Percentiles rank a stretch among this genome's conserved stretches.
Conservation (phyloP, 352 stramenopile species). For the Phytopythium chamaehyphon region DNA sequence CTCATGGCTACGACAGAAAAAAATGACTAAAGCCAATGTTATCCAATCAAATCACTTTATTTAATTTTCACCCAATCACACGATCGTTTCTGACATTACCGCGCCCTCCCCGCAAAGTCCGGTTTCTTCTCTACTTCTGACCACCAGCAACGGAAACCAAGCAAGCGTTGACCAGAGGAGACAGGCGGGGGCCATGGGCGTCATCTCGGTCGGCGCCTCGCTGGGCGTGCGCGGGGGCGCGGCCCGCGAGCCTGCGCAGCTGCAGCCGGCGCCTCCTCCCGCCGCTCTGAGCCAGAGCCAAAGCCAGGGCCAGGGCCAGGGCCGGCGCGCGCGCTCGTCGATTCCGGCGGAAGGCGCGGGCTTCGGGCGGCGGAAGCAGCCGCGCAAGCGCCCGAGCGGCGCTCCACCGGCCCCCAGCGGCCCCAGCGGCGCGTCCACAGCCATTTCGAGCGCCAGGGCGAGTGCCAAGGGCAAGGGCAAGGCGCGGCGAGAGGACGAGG, state of each 20-base stretch:
- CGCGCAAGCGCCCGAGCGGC: conserved; percentile 13
- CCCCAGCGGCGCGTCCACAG: too few relatives aligned
- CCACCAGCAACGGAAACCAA: neutral
- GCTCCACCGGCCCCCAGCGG: neutral
- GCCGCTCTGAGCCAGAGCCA: neutral
- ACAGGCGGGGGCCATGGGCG: conserved; percentile 39
- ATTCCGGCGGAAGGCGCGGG: neutral
- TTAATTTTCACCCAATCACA: too few relatives aligned
- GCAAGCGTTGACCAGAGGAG: neutral
- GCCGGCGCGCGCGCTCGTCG: neutral
- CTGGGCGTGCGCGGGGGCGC: conserved; percentile 50
- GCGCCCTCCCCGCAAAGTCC: too few relatives aligned
- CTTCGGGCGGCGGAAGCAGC: conserved; percentile 15
- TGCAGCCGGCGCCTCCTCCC: conserved; percentile 1
- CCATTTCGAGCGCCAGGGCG: neutral
- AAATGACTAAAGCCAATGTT: too few relatives aligned
- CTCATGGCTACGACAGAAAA: too few relatives aligned
- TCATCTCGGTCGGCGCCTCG: conserved; percentile 78
- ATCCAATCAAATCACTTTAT: too few relatives aligned
- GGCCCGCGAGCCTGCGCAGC: neutral
- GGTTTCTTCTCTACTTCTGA: too few relatives aligned
- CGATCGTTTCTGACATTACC: too few relatives aligned
- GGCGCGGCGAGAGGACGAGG: conserved; percentile 11
- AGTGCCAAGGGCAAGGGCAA: conserved; percentile 3
- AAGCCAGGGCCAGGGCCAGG: conserved; percentile 1